Evolutionary conservation across 331 rosid genomes (phyloP), one percentile per base, ranked within the genome.

Genomic region (Saraca asoca): DNA sequence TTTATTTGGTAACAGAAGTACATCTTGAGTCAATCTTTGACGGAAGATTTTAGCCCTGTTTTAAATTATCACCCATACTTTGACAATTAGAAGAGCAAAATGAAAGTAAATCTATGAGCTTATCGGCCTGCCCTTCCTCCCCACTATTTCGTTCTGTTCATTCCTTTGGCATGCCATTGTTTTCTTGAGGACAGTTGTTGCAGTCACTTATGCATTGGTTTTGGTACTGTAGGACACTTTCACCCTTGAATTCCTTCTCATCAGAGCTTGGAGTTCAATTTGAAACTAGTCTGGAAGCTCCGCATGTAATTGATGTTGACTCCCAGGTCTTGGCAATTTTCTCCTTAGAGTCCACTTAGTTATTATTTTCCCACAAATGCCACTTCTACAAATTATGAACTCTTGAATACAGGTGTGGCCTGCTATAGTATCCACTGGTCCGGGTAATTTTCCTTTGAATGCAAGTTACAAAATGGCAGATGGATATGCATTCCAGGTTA

Each of bases 401-500:
- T 51, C 66, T 61, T 70, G 63, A 59, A 67, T 84, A 67, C 79
- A 93, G 98, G 98, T 84, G 18, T 93, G 95, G 95, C 85, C 96
- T 38, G 87, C 98, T 75, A 70, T 93, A 67, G 84, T 93, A 63
- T 70, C 97, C 64, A 78, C 84, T 18, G 94, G 95, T 75, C 90
- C 87, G 15, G 88, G 87, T 73, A 88, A 87, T 75, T 83, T 74
- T 73, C 90, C 95, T 43, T 51, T 93, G 78, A 93, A 93, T 78
- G 97, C 95, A 78, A 90, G 98, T 81, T 93, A 84, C 64, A 93
- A 83, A 79, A 90, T 96, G 29, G 95, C 98, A 12, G 91, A 87
- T 74, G 85, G 74, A 78, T 93, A 77, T 81, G 79, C 84, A 60
- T 93, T 90, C 73, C 98, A 93, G 95, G 98, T 93, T 64, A 43